A percentile compares a stretch with the other conserved stretches of the same genome.
These are phyloP conservation scores for Xerocomus minutiporus DNA, from an alignment of 1,284 basidiomycete genomes.

Conservation along the genomic window DNA sequence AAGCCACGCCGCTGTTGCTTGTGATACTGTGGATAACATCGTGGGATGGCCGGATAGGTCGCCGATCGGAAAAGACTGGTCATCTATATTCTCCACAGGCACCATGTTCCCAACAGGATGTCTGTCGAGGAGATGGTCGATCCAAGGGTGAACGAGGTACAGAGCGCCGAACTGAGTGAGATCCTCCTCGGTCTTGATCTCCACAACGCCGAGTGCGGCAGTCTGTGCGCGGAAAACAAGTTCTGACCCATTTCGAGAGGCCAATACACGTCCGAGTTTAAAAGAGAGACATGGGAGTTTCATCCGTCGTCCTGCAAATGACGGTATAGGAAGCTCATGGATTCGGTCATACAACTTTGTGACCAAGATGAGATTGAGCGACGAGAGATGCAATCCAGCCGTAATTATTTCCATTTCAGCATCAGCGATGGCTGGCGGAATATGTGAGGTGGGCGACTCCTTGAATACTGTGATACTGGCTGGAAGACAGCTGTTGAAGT, in stretches of 20 bases:
- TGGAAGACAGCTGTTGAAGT: not conserved
- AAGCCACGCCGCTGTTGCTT: not conserved
- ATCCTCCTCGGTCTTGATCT: not conserved
- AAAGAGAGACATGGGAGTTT: slow-evolving; percentile 6
- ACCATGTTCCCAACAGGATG: not conserved
- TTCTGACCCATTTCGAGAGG: not conserved
- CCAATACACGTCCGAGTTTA: not conserved
- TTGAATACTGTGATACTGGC: not conserved
- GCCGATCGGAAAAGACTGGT: not conserved
- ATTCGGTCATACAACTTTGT: slow-evolving; percentile 3
- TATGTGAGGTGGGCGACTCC: not conserved
- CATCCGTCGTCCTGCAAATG: slow-evolving; percentile 1
- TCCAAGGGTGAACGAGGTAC: not conserved
- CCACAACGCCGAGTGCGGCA: not conserved
- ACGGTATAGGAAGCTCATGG: not conserved
- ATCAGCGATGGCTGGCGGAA: not conserved
- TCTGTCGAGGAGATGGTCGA: not conserved
- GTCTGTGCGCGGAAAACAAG: not conserved
- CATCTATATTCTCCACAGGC: not conserved
- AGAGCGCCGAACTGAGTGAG: not conserved
- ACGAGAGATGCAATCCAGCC: not conserved
- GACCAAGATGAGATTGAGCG: not conserved
- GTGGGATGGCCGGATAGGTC: not conserved
- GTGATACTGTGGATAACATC: not conserved
- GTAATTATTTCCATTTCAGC: not conserved